Base-by-base conservation (phyloP, 495 filamentous ascomycete genomes). In the Clavariopsis aquatica region DNA sequence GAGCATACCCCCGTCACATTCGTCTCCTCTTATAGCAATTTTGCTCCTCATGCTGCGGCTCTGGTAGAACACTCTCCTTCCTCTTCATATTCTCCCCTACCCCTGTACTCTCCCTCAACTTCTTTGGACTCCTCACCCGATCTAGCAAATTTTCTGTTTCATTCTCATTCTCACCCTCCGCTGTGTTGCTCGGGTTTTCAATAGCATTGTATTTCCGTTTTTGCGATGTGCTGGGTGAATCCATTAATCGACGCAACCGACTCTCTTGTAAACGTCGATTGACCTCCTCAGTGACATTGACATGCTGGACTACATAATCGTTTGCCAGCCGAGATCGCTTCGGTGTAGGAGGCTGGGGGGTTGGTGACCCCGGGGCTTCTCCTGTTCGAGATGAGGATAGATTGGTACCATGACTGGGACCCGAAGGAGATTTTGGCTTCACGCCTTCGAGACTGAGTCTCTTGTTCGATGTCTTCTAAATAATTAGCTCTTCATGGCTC, bases 251-350 rank as follows among this genome's bases (percentile, higher is more conserved):
- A 22, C 55, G 55, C 20, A 57, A 29, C 15, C 55, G 31, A 24
- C 36, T 57, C 36, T 57, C 55, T 41, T 41, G 34, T 27, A 57
- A 28, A 15, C 55, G 31, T 2, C 55, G 55, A 19, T 57, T 57
- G 55, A 57, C 55, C 17, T 57, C 55, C 7, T 57, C 55, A 28
- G 55, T 57, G 31, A 57, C 55, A 43, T 57, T 38, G 34, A 57
- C 47, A 26, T 57, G 55, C 24, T 57, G 36, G 20, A 28, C 55
- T 19, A 47, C 36, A 22, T 57, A 57, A 10, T 41, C 36, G 17
- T 57, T 19, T 45, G 20, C 41, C 3, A 38, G 22, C 24, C n/a
- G 15, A 5, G 38, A 17, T 17, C 15, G 38, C 38, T 23, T 36
- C 36, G 34, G 52, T n/a, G 20, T 41, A 12, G 38, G 52, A 38